A percentile compares a stretch with the other conserved stretches of the same genome.
Evolutionary conservation across 495 filamentous ascomycete genomes (phyloP).

Genomic region (Aspergillus heteromorphus): DNA sequence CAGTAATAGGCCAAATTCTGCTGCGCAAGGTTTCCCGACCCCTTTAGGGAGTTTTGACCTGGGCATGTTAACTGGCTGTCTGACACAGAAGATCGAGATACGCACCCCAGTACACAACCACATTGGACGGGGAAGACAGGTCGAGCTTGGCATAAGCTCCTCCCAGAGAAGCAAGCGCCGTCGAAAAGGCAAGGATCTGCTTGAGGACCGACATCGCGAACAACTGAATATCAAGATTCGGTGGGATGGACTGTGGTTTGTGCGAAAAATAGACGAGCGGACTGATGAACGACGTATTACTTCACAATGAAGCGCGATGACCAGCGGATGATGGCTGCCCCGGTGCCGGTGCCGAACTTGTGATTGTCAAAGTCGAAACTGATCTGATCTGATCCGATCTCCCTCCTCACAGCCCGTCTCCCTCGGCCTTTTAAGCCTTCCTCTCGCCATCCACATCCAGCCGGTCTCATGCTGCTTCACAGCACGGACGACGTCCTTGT

Average conservation of each 20-base stretch:
- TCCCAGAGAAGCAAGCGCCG: conserved; percentile 26
- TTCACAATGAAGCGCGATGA: background rate
- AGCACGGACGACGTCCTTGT: background rate
- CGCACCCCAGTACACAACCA: conserved; percentile 61
- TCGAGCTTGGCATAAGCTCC: conserved; percentile 39
- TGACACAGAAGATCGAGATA: background rate
- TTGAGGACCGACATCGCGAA: conserved; percentile 25
- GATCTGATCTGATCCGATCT: background rate
- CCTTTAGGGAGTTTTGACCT: conserved; percentile 57
- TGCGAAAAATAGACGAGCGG: background rate
- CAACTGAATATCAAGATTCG: background rate
- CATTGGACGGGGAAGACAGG: conserved; percentile 39
- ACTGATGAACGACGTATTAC: background rate
- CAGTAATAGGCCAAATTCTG: conserved; percentile 54
- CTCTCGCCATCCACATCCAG: background rate
- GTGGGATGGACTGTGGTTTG: too few relatives aligned
- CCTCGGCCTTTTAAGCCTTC: background rate
- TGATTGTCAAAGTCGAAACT: background rate
- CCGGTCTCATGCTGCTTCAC: background rate
- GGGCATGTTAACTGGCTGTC: background rate
- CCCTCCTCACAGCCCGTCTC: background rate
- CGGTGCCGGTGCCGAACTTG: background rate
- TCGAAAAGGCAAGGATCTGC: conserved; percentile 20
- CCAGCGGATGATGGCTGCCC: background rate
- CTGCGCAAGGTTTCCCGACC: conserved; percentile 42